These are phyloP conservation scores for Pleurotus eryngii DNA, from an alignment of 768 basidiomycete species.

Conservation along the genomic window DNA sequence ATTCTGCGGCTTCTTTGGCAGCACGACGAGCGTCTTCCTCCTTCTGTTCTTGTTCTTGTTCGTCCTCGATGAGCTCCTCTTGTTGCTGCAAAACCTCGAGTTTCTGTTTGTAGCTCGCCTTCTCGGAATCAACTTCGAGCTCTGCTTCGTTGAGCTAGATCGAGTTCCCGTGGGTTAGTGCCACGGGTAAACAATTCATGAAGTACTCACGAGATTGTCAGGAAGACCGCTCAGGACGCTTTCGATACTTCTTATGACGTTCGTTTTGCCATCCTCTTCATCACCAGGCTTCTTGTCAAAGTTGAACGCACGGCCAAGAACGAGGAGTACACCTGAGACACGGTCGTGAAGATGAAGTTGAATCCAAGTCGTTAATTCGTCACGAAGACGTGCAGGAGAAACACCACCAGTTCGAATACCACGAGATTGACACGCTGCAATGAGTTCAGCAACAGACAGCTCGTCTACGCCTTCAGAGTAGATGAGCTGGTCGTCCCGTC, in stretches of 20 bases:
- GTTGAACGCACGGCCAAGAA: conserved; percentile 93
- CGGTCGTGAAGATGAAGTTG: conserved; percentile 84
- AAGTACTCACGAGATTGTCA: conserved; percentile 78
- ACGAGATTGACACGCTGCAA: conserved; percentile 89
- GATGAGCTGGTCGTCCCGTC: conserved; percentile 93
- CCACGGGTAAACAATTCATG: neutral
- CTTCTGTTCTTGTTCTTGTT: conserved; percentile 96
- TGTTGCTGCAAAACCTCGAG: conserved; percentile 97
- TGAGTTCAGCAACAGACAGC: conserved; percentile 87
- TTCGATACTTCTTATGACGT: conserved; percentile 79
- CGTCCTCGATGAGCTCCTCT: conserved; percentile 98
- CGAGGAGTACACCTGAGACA: conserved; percentile 89
- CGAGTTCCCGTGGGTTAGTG: conserved; percentile 1
- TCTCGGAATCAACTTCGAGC: conserved; percentile 90
- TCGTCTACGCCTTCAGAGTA: conserved; percentile 85
- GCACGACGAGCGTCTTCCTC: conserved; percentile 89
- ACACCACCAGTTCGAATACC: conserved; percentile 88
- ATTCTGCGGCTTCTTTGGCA: conserved; percentile 75
- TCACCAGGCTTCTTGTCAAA: conserved; percentile 77
- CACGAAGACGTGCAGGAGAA: conserved; percentile 83
- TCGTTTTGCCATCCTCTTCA: conserved; percentile 80
- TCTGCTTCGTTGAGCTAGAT: conserved; percentile 92
- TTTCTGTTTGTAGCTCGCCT: conserved; percentile 96
- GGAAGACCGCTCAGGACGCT: conserved; percentile 89
- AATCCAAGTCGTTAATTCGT: conserved; percentile 93